Base-by-base conservation (phyloP, 2,329 filamentous ascomycete genomes). In the Pyrenochaeta sp. region DNA sequence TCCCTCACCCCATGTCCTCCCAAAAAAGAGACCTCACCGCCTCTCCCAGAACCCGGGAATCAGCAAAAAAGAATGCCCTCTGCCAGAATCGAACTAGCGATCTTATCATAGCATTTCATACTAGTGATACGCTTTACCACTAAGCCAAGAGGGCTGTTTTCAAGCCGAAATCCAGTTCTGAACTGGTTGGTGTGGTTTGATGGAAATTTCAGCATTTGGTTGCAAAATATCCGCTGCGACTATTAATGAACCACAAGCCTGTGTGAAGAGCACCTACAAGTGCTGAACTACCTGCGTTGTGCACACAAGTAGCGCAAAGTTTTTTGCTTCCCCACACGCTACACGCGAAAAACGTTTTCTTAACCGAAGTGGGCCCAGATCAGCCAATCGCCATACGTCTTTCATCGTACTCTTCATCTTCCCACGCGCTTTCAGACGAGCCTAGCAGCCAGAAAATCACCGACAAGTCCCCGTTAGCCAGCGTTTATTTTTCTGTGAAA, bases 121-220 rank as follows among this genome's bases (percentile, higher is more conserved):
- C 70, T 73, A 73, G 70, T 73, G 70, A 71, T 68, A 67, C 70
- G 70, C 70, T 73, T 67, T 73, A 72, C 69, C 69, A 72, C 69
- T 72, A 64, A 72, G 69, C 69, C 65, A 72, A 60, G 66, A 65
- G 64, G 67, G 69, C 69, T 43, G 30, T 21, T n/a, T 7, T 37
- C 17, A 37, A 37, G 15, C 7, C 3, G 35, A 2, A 18, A 14
- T 39, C 36, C 36, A 23, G 31, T 51, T 31, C 40, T 41, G 35
- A 52, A 48, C 45, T 12, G 51, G 55, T 51, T 56, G 55, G 50
- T 51, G 49, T 49, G 49, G 44, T 46, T 36, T 36, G 14, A 20
- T 32, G 29, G 27, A 30, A 4, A 31, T 10, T 32, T 32, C 4
- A 14, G 14, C 29, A 45, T 35, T 39, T 23, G 14, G 6, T n/a